Base-by-base conservation (phyloP, 768 basidiomycete genomes). In the Tulasnella sp. region DNA sequence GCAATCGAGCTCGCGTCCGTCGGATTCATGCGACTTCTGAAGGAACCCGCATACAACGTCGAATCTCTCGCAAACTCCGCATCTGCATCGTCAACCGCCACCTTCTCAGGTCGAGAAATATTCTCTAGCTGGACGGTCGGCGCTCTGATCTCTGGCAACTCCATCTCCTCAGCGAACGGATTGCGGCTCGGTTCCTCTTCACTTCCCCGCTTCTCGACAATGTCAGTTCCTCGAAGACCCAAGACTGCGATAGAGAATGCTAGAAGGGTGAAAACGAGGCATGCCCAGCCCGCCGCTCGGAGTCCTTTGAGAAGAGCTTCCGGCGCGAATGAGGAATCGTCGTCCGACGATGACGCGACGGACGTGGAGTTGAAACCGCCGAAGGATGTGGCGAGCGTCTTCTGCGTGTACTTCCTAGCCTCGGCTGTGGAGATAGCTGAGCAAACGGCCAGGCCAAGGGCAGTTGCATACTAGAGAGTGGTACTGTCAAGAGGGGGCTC, bases 251-350 rank as follows among this genome's bases (percentile, higher is more conserved):
- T 42, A 14, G 22, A 5, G n/a, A 62, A 17, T 12, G 70, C 34
- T 22, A 71, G 35, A n/a, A 71, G 34, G 9, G 47, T 64, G 22
- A 64, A 62, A 4, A 36, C 70, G n/a, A 71, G 26, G 32, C 70
- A 71, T 39, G 70, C 70, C 70, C 70, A 71, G 9, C 70, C 70
- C 12, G 62, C 70, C 2, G 59, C 70, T 37, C 70, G 62, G 22
- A 71, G 41, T 22, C 70, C 70, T 62, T 64, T n/a, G 37, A 71
- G 62, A 22, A 71, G 47, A 2, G 70, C 47, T 2, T 26, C 34
- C 17, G 68, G 44, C 29, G 70, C 4, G 35, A 39, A 39, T 4
- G 63, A 64, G 63, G 37, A 14, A 7, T 64, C 63, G 63, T 14
- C 63, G 63, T 16, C 39, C 5, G 34, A 39, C 1, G 68, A 52